phyloP scores from a whole-genome alignment of 768 basidiomycete species.

The Boletellus ananas region DNA sequence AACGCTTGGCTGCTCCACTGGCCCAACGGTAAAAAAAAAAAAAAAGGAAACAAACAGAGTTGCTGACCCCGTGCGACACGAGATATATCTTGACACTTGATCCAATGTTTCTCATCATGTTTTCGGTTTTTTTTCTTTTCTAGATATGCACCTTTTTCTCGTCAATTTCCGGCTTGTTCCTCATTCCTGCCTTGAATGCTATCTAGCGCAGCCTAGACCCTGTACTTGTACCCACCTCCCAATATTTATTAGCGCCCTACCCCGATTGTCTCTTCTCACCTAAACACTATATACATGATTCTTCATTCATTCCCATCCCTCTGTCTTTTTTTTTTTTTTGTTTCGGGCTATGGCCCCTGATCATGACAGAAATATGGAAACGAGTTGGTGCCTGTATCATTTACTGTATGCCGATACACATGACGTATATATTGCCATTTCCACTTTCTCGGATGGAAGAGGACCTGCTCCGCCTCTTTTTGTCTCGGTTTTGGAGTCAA shows the following conservation, averaged over 20 bases:
- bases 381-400: conserved; percentile 22
- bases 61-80: conserved; percentile 13
- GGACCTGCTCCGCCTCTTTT: no score
- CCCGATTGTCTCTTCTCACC: not conserved
- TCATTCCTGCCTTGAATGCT: conserved; percentile 12
- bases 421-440: conserved; percentile 10
- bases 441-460: no score
- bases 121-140: conserved; percentile 8
- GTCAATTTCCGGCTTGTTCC: not conserved
- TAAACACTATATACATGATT: not conserved
- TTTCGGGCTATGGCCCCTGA: not conserved
- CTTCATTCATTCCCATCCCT: not conserved
- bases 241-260: conserved; percentile 19
- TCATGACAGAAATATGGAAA: conserved; percentile 1
- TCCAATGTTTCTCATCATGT: conserved; percentile 6
- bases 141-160: conserved; percentile 31
- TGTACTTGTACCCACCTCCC: conserved; percentile 24
- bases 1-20: not conserved
- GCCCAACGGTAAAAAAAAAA: conserved; percentile 10
- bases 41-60: no score
- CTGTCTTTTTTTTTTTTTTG: not conserved
- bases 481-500: no score
- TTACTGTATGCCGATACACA: conserved; percentile 19
- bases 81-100: conserved; percentile 20
- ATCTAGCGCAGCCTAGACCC: conserved; percentile 33